A percentile compares a stretch with the other conserved stretches of the same genome.
Evolutionary conservation across 2,329 filamentous ascomycete genomes (phyloP).

Genomic region (Cladosporium austrohemisphaericum): DNA sequence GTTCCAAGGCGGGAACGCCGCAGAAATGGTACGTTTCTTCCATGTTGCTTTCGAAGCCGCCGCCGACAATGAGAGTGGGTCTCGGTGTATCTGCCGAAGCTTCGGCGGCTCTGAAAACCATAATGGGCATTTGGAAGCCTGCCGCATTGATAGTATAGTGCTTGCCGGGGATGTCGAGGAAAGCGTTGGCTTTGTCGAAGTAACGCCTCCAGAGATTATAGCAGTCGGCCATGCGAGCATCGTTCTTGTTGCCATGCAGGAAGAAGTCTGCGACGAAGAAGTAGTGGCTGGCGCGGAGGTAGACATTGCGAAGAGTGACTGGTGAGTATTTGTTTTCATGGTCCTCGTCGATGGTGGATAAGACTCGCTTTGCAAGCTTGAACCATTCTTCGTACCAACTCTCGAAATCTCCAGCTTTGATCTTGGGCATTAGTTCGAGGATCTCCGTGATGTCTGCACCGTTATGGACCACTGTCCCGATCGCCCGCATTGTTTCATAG

Average conservation of each 20-base stretch:
- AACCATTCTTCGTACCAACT: constrained; percentile 18
- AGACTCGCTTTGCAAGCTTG: constrained; percentile 11
- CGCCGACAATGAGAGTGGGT: constrained; percentile 25
- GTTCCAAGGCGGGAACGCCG: constrained; percentile 26
- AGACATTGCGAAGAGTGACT: constrained; percentile 9
- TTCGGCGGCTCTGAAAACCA: constrained; percentile 14
- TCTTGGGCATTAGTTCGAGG: constrained; percentile 11
- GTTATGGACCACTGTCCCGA: constrained; percentile 13
- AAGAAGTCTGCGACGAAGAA: constrained; percentile 44
- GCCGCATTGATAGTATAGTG: constrained; percentile 6
- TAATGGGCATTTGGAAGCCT: constrained; percentile 14
- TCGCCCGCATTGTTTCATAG: constrained; percentile 17
- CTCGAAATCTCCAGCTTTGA: constrained; percentile 17
- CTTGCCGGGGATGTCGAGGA: constrained; percentile 31
- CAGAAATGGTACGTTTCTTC: constrained; percentile 30
- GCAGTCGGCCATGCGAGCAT: constrained; percentile 38
- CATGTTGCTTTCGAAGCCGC: constrained; percentile 31
- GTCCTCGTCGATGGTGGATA: constrained; percentile 18
- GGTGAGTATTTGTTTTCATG: background rate
- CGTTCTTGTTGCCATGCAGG: constrained; percentile 39
- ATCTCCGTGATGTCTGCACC: constrained; percentile 15
- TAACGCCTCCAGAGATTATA: constrained; percentile 37
- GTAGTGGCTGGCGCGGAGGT: constrained; percentile 42
- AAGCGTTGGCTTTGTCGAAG: constrained; percentile 40
- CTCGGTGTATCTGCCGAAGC: constrained; percentile 5